Evolutionary conservation across 1,284 basidiomycete species (phyloP), one percentile per base, ranked within the genome.

Genomic region (Ceratorhiza oryzae-sativae): DNA sequence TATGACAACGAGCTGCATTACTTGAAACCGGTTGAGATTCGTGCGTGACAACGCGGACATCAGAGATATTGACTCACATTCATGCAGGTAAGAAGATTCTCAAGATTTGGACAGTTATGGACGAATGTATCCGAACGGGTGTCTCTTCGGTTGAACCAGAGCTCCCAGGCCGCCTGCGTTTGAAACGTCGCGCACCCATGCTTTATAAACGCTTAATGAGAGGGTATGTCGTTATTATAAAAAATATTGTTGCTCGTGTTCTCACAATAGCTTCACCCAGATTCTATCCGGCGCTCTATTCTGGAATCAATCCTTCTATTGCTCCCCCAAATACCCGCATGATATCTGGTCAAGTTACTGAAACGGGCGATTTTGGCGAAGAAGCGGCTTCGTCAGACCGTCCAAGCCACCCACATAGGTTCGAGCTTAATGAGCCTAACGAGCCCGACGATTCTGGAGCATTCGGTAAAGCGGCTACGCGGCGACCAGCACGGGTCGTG

Each of bases 41-140:
- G 90, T 75, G 80, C 84, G 73, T 77, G 56, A 49, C 46, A 39
- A 18, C 49, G 36, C 45, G 61, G 32, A 65, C 41, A 34, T 59
- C 58, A 42, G 60, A 59, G 70, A 23, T 45, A 34, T 63, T 46
- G 58, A 55, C 41, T 46, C 25, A 59, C 77, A 41, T 34, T 41
- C 30, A 18, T 25, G 60, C 39, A 36, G 53, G 32, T n/a, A 2
- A 58, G 53, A 75, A 91, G 89, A 80, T 93, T 55, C 85, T 87
- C 83, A 84, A 84, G 71, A 95, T 98, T 68, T 98, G 95, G 95
- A 79, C 83, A 60, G 92, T 95, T 1, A 98, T 98, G 96, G 95
- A 98, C 79, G 87, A 90, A 72, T 97, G 94, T 78, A 98, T 98
- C 75, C 90, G 90, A 23, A 86, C 87, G 1, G 95, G 95, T 27